Evolutionary conservation across 2,329 filamentous ascomycete genomes (phyloP), one percentile per base, ranked within the genome.

Genomic region (Colletotrichum gloeosporioides): DNA sequence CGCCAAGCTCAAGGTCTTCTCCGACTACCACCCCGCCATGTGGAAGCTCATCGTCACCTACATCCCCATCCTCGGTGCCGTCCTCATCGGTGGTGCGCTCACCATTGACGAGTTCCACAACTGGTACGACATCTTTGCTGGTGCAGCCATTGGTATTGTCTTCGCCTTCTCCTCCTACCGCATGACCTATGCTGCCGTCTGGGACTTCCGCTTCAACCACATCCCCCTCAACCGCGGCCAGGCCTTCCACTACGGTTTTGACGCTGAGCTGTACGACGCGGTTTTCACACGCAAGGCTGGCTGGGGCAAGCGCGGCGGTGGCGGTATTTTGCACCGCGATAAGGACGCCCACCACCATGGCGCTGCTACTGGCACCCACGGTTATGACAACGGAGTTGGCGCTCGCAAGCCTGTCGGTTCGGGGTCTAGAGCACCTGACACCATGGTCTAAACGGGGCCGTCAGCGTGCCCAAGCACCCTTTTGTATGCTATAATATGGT

Each of bases 81-180:
- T 88, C 4, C 86, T 95, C 4, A 94, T 95, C 59, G 93, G 90
- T 2, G 93, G 93, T 8, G 90, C 92, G 0, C 85, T 95, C 12
- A 94, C 93, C 0, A 94, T 95, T 73, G 92, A 95, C 78, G 91
- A 94, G 81, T 94, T 89, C 82, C 94, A 96, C 84, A 93, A 95
- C 84, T 94, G 93, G 92, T 95, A 95, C 77, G 93, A 95, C 72
- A 86, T 94, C n/a, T 74, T 94, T 1, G 92, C 91, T 0, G 93
- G 93, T 7, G 93, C 89, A 0, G 81, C 90, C 55, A 93, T 95
- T 62, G 93, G 93, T 4, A 92, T 90, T 3, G 81, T 91, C 75
- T 91, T 94, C 84, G 93, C 93, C 0, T 92, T 94, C 79, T 90
- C 89, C 2, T 82, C 89, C 0, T 95, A 94, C 82, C 87, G 93